Conservation (phyloP, 306 rosid species). For the Betula pendula region DNA sequence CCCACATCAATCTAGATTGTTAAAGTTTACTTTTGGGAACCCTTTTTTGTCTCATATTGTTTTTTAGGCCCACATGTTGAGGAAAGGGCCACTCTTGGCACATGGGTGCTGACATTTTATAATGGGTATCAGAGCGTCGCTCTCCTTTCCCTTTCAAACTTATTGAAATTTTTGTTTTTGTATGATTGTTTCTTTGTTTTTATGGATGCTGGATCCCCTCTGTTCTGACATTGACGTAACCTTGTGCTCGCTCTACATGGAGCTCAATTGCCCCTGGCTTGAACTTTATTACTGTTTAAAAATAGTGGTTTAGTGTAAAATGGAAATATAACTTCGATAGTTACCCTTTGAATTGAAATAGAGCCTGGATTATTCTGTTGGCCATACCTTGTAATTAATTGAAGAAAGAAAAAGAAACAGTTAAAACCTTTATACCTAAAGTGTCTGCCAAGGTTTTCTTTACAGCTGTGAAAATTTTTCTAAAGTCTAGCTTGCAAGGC, state of each 20-base stretch:
- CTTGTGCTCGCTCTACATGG: not conserved
- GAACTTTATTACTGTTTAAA: not conserved
- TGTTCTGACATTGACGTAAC: not conserved
- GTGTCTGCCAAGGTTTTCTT: not conserved
- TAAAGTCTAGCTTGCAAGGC: not conserved
- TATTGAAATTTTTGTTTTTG: conserved; percentile 39
- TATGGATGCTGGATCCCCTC: conserved; percentile 30
- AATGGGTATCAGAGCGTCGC: conserved; percentile 21
- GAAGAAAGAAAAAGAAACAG: not conserved
- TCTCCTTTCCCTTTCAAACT: conserved; percentile 34
- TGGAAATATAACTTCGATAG: not conserved
- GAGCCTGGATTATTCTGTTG: not conserved
- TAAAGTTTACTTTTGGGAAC: conserved; percentile 26
- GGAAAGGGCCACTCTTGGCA: conserved; percentile 33
- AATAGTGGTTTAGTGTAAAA: not conserved
- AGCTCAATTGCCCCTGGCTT: not conserved
- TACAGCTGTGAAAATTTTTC: not conserved
- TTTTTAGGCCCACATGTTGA: conserved; percentile 41
- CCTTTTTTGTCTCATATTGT: conserved; percentile 37
- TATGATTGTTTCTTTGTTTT: conserved; percentile 31
- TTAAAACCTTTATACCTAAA: not conserved
- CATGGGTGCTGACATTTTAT: conserved; percentile 53
- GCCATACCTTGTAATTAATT: not conserved
- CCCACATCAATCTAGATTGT: not conserved
- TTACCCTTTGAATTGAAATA: not conserved